Evolutionary conservation across 2,329 filamentous ascomycete genomes (phyloP).

Genomic region (Penicillium sp.): DNA sequence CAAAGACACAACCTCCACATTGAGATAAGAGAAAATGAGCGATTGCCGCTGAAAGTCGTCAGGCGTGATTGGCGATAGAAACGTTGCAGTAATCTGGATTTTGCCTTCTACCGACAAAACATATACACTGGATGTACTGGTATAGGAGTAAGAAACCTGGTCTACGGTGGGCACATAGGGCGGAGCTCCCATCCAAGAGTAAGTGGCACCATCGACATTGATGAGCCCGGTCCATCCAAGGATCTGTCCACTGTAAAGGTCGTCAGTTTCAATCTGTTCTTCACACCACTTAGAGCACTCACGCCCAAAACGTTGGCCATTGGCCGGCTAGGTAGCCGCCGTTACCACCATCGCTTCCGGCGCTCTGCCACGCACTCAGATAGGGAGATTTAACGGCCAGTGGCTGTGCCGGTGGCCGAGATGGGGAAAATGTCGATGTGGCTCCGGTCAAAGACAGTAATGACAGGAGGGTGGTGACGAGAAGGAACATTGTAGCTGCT

Average conservation of each 20-base stretch:
- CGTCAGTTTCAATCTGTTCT: background rate
- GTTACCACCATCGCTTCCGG: constrained; percentile 58
- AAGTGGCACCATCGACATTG: constrained; percentile 60
- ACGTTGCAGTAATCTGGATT: constrained; percentile 64
- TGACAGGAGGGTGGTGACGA: constrained; percentile 23
- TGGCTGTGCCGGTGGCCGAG: constrained; percentile 64
- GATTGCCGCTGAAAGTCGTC: constrained; percentile 65
- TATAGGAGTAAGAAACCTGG: constrained; percentile 65
- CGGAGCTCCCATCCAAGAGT: constrained; percentile 63
- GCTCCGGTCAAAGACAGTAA: constrained; percentile 23
- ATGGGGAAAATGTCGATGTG: constrained; percentile 58
- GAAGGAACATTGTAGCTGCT: constrained; percentile 22
- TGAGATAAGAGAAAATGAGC: constrained; percentile 66
- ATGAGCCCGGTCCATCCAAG: constrained; percentile 67
- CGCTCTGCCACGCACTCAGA: constrained; percentile 65
- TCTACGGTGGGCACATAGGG: constrained; percentile 46
- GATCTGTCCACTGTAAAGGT: constrained; percentile 46
- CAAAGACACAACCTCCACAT: constrained; percentile 58
- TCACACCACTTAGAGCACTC: constrained; percentile 26
- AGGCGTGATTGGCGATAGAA: constrained; percentile 66
- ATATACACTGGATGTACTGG: constrained; percentile 68
- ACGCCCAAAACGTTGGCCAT: constrained; percentile 69
- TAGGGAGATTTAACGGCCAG: constrained; percentile 73
- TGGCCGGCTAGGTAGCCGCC: constrained; percentile 64
- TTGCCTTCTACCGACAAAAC: constrained; percentile 60